phyloP scores from a whole-genome alignment of 306 rosid genomes.

The Inga oerstediana region DNA sequence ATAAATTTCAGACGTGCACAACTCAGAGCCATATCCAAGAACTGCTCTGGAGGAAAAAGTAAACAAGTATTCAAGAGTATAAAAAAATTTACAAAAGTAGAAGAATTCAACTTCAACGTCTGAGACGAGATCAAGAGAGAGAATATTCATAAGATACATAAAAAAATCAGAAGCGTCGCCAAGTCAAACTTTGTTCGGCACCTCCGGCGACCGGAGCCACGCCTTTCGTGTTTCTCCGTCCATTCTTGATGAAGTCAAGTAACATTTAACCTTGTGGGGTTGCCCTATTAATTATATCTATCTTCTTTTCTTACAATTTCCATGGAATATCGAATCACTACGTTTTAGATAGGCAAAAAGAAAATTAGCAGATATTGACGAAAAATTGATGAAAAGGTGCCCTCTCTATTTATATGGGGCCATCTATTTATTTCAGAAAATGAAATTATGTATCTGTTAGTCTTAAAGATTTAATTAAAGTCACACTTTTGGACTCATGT shows the following conservation, averaged over 20 bases:
- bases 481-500: too few relatives aligned
- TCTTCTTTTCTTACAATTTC: background rate
- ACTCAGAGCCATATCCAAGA: constrained; percentile 38
- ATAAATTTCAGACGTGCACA: background rate
- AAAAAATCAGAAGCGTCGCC: constrained; percentile 40
- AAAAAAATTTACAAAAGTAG: constrained; percentile 14
- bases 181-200: constrained; percentile 49
- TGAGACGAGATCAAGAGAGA: constrained; percentile 40
- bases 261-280: constrained; percentile 4
- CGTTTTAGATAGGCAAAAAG: background rate
- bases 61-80: background rate
- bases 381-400: background rate
- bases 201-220: background rate
- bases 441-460: background rate
- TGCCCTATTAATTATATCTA: background rate
- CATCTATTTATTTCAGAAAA: background rate
- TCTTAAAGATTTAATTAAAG: too few relatives aligned
- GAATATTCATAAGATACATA: constrained; percentile 45
- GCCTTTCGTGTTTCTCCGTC: background rate
- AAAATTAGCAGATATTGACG: background rate
- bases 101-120: constrained; percentile 83
- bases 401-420: background rate
- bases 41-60: constrained; percentile 23
- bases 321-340: background rate
- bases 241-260: constrained; percentile 1